Evolutionary conservation across 169 alveolate species (phyloP).

Genomic region (Neospora caninum): DNA sequence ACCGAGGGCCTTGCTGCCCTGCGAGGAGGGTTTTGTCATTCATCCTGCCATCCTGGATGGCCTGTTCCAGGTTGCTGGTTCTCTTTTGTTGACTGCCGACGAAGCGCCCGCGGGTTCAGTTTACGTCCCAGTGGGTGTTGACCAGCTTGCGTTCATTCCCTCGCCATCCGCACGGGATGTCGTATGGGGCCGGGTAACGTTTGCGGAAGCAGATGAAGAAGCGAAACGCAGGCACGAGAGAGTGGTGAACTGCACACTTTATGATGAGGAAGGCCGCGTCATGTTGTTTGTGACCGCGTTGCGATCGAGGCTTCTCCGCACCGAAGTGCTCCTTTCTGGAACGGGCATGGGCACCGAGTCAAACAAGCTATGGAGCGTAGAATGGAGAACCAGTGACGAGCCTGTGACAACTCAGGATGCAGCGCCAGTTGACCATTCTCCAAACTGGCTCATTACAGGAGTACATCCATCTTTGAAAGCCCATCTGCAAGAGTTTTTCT

Average conservation of each 20-base stretch:
- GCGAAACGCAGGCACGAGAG: neutral
- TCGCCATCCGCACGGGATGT: neutral
- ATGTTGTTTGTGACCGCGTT: neutral
- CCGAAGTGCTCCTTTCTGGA: neutral
- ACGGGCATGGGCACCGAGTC: neutral
- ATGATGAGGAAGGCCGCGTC: neutral
- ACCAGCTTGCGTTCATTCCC: neutral
- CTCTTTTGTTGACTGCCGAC: neutral
- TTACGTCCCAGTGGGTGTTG: neutral
- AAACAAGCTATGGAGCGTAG: neutral
- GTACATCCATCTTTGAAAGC: neutral
- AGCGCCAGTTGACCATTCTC: neutral
- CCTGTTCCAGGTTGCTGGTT: neutral
- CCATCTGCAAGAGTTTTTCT: neutral
- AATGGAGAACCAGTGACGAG: neutral
- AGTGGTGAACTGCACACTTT: neutral
- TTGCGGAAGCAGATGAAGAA: neutral
- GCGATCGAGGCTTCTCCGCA: neutral
- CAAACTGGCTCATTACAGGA: neutral
- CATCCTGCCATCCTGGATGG: constrained; percentile 27
- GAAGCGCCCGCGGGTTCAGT: neutral
- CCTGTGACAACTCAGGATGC: neutral
- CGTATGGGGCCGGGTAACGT: neutral
- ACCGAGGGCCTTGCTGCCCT: neutral
- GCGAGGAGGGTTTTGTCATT: neutral